phyloP scores from a whole-genome alignment of 2,329 filamentous ascomycete genomes.

The Aureobasidium sp. region DNA sequence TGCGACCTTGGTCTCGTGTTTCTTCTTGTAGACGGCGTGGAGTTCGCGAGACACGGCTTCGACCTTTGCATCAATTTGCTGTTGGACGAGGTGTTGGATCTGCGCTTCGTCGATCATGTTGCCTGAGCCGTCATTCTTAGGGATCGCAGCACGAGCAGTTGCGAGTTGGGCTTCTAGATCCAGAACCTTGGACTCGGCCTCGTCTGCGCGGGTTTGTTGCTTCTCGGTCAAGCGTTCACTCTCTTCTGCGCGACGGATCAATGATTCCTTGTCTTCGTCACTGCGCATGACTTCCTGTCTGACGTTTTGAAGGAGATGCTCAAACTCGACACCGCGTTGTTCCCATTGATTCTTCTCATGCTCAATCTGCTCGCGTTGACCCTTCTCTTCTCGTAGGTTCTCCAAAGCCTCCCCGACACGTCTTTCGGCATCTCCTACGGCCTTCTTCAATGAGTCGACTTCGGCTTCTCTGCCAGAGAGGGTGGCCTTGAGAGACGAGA shows the following conservation, averaged over 20 bases:
- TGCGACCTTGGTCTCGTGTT: constrained; percentile 92
- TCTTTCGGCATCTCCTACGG: constrained; percentile 83
- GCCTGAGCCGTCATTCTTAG: constrained; percentile 17
- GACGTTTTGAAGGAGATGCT: constrained; percentile 68
- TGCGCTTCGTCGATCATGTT: constrained; percentile 33
- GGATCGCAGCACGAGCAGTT: constrained; percentile 42
- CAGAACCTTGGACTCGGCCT: constrained; percentile 46
- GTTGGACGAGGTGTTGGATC: constrained; percentile 39
- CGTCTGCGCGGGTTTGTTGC: constrained; percentile 66
- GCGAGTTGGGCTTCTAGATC: constrained; percentile 61
- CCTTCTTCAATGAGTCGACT: constrained; percentile 75
- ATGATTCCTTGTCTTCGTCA: constrained; percentile 72
- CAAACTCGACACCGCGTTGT: constrained; percentile 76
- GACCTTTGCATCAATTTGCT: constrained; percentile 83
- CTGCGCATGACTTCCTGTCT: constrained; percentile 71
- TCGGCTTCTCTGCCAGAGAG: constrained; percentile 90
- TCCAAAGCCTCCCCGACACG: constrained; percentile 82
- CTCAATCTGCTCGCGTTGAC: constrained; percentile 60
- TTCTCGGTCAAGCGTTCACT: constrained; percentile 65
- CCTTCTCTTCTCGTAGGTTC: constrained; percentile 68
- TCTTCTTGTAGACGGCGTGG: constrained; percentile 88
- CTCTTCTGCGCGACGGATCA: constrained; percentile 68
- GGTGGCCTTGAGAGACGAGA: constrained; percentile 87
- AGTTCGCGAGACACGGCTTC: constrained; percentile 67
- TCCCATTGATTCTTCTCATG: constrained; percentile 78